phyloP scores from a whole-genome alignment of 139 green algal genomes.

The Coelastrella sp. region DNA sequence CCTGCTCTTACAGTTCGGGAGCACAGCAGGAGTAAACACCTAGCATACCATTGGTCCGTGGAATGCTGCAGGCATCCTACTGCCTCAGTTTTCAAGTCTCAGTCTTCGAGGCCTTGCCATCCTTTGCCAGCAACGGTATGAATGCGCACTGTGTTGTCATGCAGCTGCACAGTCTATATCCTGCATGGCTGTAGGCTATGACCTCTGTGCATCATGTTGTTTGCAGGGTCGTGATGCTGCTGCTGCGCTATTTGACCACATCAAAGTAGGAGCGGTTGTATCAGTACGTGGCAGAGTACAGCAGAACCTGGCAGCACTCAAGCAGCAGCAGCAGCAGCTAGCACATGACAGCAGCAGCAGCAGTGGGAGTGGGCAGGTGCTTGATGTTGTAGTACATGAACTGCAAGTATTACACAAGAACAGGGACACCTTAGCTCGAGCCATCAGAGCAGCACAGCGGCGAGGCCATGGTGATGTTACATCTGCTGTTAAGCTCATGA shows the following conservation, averaged over 20 bases:
- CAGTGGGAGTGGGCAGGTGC: background rate
- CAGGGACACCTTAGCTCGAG: background rate
- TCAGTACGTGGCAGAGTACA: slow-evolving; percentile 49
- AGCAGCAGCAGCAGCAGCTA: background rate
- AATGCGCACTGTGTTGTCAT: too few relatives aligned
- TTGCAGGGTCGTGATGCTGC: slow-evolving; percentile 23
- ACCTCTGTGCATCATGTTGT: too few relatives aligned
- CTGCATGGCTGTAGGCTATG: too few relatives aligned
- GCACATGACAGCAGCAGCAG: background rate
- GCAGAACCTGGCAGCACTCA: slow-evolving; percentile 17
- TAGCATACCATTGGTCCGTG: too few relatives aligned
- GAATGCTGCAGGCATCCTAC: too few relatives aligned
- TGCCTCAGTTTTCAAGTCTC: too few relatives aligned
- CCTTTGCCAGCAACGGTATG: too few relatives aligned
- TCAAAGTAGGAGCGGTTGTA: slow-evolving; percentile 49
- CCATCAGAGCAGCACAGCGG: slow-evolving; percentile 5
- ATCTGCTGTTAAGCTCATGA: background rate
- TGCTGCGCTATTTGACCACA: slow-evolving; percentile 4
- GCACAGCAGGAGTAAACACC: too few relatives aligned
- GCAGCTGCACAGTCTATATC: too few relatives aligned
- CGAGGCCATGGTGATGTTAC: background rate
- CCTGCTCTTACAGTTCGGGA: too few relatives aligned
- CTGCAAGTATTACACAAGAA: slow-evolving; percentile 25
- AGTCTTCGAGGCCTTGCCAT: too few relatives aligned
- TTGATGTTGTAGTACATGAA: slow-evolving; percentile 38